Evolutionary conservation across 169 alveolate genomes (phyloP), one percentile per base, ranked within the genome.

Genomic region (Cryptosporidium canis): DNA sequence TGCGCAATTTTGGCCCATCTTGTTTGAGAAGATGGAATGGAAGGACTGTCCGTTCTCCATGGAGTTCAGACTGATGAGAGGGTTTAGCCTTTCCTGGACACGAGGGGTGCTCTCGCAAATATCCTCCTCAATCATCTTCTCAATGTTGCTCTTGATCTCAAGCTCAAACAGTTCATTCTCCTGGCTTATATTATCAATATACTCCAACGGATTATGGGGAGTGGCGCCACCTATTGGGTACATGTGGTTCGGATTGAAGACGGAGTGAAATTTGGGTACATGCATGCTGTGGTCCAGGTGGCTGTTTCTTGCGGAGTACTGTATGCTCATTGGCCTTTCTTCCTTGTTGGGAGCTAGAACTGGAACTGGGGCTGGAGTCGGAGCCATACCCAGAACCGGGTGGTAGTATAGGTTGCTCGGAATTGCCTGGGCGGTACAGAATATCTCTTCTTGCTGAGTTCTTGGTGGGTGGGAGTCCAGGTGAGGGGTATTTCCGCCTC

Each of bases 51-150:
- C 63, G 27, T 27, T 27, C 27, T 43, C 68, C 0, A 33, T 39
- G 1, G 68, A 61, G 27, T 35, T 61, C 27, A 33, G 47, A 9
- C 24, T 14, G 21, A 33, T 27, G 3, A 35, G 45, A 9, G 68
- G 47, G 12, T 14, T 35, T 27, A 16, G 45, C 1, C 33, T 51
- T 11, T 51, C 63, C 9, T 61, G 48, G 11, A n/a, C 12, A 9
- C 12, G 41, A 61, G 47, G 11, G n/a, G 68, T 5, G 18, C 45
- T 27, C 27, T 35, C 68, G 12, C 29, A 61, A 12, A 44, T 61
- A 12, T 61, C 67, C 33, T 67, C 83, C 6, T 70, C 84, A 31
- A 70, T 70, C 47, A 70, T 48, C 39, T 51, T 70, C 29, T 70
- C 67, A 70, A 70, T 70, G 24, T 55, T 58, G 29, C 53, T 31